Conservation (phyloP, 139 green algal species). For the Chlorella sp. region DNA sequence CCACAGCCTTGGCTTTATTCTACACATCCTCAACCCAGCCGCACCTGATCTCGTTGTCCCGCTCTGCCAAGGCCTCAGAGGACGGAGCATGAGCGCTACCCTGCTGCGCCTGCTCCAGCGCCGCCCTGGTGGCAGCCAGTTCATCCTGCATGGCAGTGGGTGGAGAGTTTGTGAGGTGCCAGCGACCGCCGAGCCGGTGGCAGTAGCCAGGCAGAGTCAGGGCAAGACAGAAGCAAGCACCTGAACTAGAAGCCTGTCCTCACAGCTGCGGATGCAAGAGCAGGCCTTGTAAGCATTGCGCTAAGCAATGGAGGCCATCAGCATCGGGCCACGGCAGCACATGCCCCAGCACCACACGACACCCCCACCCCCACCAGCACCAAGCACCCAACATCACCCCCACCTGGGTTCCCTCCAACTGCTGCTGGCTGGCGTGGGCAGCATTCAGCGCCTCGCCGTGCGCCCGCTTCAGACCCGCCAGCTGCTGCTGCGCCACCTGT, state of each 20-base stretch:
- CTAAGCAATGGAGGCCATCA: too few species aligned
- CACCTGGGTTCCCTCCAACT: not conserved
- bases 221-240: not conserved
- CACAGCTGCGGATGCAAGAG: too few species aligned
- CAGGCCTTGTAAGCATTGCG: not conserved
- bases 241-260: too few species aligned
- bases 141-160: not conserved
- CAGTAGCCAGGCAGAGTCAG: not conserved
- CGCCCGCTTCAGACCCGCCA: not conserved
- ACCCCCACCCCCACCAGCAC: too few species aligned
- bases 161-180: not conserved
- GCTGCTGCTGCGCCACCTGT: not conserved
- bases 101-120: not conserved
- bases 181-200: too few species aligned
- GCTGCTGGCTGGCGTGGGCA: not conserved
- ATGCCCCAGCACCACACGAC: not conserved
- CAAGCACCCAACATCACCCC: not conserved
- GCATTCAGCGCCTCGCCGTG: constrained; percentile 26
- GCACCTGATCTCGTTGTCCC: constrained; percentile 27
- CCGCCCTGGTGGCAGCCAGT: not conserved
- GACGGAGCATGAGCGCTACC: not conserved
- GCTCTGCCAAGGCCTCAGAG: not conserved
- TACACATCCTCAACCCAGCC: not conserved
- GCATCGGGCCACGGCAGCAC: too few species aligned
- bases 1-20: not conserved